Conservation (phyloP, 306 rosid species). For the Leucaena leucocephala region DNA sequence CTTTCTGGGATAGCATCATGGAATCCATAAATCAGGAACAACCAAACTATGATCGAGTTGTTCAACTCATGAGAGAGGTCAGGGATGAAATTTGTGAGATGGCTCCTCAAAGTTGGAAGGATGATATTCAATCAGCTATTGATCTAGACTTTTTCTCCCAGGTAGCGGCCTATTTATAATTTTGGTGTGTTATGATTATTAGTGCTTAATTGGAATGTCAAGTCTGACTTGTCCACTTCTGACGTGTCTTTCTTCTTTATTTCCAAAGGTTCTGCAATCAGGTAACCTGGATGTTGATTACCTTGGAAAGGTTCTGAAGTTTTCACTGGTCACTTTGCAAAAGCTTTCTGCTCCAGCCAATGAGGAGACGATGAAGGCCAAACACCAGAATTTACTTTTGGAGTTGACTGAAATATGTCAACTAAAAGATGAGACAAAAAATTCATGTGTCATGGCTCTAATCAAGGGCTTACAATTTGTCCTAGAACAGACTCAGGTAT, state of each 20-base stretch:
- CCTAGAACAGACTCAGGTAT: slow-evolving; percentile 85
- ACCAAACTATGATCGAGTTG: slow-evolving; percentile 70
- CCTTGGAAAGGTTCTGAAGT: slow-evolving; percentile 81
- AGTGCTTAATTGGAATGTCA: slow-evolving; percentile 12
- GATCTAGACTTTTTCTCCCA: slow-evolving; percentile 75
- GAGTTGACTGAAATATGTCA: slow-evolving; percentile 75
- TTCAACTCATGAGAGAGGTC: slow-evolving; percentile 80
- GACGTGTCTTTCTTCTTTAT: slow-evolving; percentile 27
- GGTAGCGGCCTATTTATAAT: slow-evolving; percentile 49
- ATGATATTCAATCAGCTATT: slow-evolving; percentile 64
- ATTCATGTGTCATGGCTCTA: slow-evolving; percentile 69
- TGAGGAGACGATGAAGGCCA: slow-evolving; percentile 66
- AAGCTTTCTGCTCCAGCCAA: slow-evolving; percentile 81
- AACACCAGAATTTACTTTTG: slow-evolving; percentile 54
- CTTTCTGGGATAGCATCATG: slow-evolving; percentile 85
- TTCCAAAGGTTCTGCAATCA: slow-evolving; percentile 68
- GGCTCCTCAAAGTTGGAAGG: slow-evolving; percentile 87
- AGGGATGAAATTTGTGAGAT: slow-evolving; percentile 86
- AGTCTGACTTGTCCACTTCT: slow-evolving; percentile 22
- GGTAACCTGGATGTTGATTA: slow-evolving; percentile 78
- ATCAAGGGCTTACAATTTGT: slow-evolving; percentile 86
- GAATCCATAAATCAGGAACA: slow-evolving; percentile 72
- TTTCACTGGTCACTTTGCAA: slow-evolving; percentile 76
- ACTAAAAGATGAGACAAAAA: slow-evolving; percentile 50
- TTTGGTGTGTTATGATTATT: slow-evolving; percentile 16